Conservation (phyloP, 2,329 filamentous ascomycete species). For the Scorias spongiosa region DNA sequence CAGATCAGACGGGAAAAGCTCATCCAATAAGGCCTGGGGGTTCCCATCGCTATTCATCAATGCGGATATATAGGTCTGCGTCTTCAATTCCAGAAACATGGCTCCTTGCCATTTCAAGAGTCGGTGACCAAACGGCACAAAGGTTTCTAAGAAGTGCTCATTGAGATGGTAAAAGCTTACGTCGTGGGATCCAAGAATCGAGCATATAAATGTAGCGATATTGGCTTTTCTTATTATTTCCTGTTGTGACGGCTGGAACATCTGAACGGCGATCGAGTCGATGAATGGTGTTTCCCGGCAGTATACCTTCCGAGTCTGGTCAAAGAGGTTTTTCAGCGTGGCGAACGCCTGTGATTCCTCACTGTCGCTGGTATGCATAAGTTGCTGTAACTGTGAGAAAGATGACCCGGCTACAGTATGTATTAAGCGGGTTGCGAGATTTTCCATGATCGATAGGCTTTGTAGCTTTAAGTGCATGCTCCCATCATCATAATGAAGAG, state of each 20-base stretch:
- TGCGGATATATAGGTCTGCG: constrained; percentile 50
- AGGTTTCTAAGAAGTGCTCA: constrained; percentile 47
- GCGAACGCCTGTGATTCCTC: constrained; percentile 43
- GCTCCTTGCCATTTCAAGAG: constrained; percentile 45
- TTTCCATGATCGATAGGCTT: constrained; percentile 46
- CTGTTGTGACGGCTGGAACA: constrained; percentile 30
- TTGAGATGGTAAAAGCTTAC: constrained; percentile 50
- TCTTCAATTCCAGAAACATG: constrained; percentile 50
- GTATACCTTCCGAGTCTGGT: constrained; percentile 48
- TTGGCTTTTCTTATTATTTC: constrained; percentile 49
- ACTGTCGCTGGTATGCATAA: constrained; percentile 40
- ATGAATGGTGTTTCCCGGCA: constrained; percentile 39
- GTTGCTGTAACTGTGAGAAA: constrained; percentile 40
- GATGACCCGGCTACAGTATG: constrained; percentile 41
- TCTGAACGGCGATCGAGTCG: constrained; percentile 22
- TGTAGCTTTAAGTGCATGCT: constrained; percentile 39
- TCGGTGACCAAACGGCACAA: constrained; percentile 43
- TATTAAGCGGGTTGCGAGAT: constrained; percentile 44
- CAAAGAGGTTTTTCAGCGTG: constrained; percentile 45
- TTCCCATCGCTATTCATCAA: constrained; percentile 40
- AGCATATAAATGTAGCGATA: constrained; percentile 48
- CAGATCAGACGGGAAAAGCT: constrained; percentile 42
- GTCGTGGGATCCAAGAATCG: constrained; percentile 45
- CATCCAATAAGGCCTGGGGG: constrained; percentile 41
- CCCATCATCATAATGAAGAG: constrained; percentile 23